Evolutionary conservation across 2,329 filamentous ascomycete species (phyloP).

Genomic region (Dactylonectria estremocensis): DNA sequence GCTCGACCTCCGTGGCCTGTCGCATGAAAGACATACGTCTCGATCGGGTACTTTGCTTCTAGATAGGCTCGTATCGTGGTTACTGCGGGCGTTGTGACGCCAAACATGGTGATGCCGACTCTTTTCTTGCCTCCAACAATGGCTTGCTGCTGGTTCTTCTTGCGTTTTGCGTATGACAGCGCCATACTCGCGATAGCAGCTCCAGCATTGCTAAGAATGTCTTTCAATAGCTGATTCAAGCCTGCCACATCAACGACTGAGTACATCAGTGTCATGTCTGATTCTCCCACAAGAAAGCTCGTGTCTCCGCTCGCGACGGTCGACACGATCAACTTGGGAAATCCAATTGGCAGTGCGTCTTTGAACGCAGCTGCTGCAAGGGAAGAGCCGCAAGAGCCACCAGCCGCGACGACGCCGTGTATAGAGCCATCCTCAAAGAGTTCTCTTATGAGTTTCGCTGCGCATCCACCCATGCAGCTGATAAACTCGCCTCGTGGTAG

Average conservation of each 20-base stretch:
- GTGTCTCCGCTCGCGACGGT: slow-evolving; percentile 17
- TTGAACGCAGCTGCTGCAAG: neutral
- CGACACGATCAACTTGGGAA: slow-evolving; percentile 10
- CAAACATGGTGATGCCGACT: neutral
- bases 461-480: neutral
- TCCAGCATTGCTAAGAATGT: neutral
- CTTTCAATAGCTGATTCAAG: slow-evolving; percentile 9
- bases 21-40: neutral
- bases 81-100: neutral
- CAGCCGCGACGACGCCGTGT: neutral
- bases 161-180: neutral
- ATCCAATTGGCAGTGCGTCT: neutral
- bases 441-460: neutral
- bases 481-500: neutral
- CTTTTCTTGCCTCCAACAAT: neutral
- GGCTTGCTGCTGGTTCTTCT: neutral
- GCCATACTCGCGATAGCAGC: neutral
- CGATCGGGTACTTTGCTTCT: neutral
- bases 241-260: slow-evolving; percentile 15
- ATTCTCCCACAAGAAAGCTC: slow-evolving; percentile 8
- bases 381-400: neutral
- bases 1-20: neutral
- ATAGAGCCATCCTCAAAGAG: neutral
- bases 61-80: neutral
- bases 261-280: slow-evolving; percentile 15